Conservation (phyloP, 139 green algal species). For the Mesotaenium endlicherianum region DNA sequence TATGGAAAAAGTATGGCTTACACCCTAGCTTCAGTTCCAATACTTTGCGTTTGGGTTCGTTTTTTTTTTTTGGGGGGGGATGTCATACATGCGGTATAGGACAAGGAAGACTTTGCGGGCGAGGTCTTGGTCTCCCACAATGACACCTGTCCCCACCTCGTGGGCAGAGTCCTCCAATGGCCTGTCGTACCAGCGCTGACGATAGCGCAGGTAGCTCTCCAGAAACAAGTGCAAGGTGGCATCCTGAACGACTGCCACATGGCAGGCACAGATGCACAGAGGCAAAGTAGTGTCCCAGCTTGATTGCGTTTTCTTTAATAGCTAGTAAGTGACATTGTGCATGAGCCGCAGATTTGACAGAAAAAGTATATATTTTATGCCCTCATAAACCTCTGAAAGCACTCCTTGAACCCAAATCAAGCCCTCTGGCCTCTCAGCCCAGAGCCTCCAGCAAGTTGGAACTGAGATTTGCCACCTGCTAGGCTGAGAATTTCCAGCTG, state of each 20-base stretch:
- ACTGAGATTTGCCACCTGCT: too few species aligned
- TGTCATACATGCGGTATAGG: conserved; percentile 63
- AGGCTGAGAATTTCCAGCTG: too few species aligned
- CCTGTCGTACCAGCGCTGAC: conserved; percentile 24
- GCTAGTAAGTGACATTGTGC: neutral
- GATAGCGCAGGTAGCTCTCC: conserved; percentile 67
- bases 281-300: neutral
- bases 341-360: neutral
- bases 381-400: neutral
- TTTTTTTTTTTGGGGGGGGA: neutral
- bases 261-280: neutral
- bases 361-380: neutral
- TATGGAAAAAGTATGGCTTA: neutral
- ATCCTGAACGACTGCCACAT: conserved; percentile 44
- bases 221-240: conserved; percentile 61
- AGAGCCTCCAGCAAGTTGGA: too few species aligned
- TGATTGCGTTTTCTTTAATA: neutral
- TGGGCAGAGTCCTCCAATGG: conserved; percentile 41
- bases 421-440: too few species aligned
- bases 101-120: conserved; percentile 66
- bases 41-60: neutral
- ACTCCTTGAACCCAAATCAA: neutral
- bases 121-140: conserved; percentile 57
- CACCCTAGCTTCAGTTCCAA: neutral
- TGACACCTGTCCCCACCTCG: conserved; percentile 6